These are phyloP conservation scores for Pseudevernia furfuracea DNA, from an alignment of 495 filamentous ascomycete genomes.

Conservation along the genomic window DNA sequence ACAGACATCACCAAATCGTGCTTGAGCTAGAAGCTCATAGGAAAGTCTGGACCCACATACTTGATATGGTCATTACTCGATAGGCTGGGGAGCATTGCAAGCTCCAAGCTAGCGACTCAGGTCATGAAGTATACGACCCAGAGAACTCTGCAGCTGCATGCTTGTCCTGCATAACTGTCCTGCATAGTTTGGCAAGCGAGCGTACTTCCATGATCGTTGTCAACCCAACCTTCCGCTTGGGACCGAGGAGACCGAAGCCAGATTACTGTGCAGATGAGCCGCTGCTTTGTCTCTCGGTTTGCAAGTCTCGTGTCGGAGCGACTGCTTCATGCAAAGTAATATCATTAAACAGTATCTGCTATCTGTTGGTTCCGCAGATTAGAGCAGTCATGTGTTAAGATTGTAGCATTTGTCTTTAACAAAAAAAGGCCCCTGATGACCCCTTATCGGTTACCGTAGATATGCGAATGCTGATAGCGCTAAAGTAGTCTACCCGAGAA, in stretches of 20 bases:
- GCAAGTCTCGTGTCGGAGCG: neutral
- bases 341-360: neutral
- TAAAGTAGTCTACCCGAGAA: neutral
- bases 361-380: neutral
- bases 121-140: slow-evolving; percentile 5
- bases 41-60: slow-evolving; percentile 14
- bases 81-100: neutral
- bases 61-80: slow-evolving; percentile 4
- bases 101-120: slow-evolving; percentile 8
- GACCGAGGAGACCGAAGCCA: neutral
- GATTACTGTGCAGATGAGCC: neutral
- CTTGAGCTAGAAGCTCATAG: neutral
- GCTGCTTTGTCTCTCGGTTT: neutral
- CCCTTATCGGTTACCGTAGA: neutral
- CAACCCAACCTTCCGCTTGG: neutral
- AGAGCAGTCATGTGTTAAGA: neutral
- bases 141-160: neutral
- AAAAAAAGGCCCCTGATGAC: neutral
- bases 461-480: neutral
- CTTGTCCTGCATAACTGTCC: slow-evolving; percentile 3
- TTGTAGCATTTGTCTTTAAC: neutral
- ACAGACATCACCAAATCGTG: neutral
- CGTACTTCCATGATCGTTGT: neutral
- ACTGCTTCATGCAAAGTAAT: neutral
- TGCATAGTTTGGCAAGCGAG: neutral